A percentile compares a stretch with the other conserved stretches of the same genome.
These are phyloP conservation scores for Rhynchospora tenuis DNA, from an alignment of 176 grass and related monocot genomes.

Conservation along the genomic window DNA sequence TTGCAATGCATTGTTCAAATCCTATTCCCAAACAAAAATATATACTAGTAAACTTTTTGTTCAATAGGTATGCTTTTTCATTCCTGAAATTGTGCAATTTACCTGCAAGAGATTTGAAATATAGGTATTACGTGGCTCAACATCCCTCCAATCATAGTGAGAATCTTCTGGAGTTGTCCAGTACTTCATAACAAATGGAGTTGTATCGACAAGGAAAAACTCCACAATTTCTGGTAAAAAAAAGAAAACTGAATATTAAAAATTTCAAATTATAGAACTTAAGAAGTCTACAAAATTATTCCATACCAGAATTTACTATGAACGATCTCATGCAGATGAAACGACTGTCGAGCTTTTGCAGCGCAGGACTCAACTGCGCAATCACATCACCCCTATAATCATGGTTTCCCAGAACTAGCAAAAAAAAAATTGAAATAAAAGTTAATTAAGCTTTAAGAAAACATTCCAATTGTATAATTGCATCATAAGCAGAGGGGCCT, in stretches of 20 bases:
- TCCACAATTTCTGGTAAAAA: slow-evolving; percentile 34
- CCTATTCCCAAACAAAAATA: slow-evolving; percentile 7
- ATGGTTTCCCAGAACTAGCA: slow-evolving; percentile 77
- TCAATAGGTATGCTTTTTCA: neutral
- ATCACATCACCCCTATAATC: slow-evolving; percentile 60
- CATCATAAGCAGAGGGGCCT: neutral
- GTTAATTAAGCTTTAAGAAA: neutral
- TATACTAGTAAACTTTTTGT: neutral
- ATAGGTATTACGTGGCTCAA: slow-evolving; percentile 41
- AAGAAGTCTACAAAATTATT: neutral
- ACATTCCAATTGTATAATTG: neutral
- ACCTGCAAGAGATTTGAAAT: slow-evolving; percentile 46
- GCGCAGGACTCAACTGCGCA: slow-evolving; percentile 36
- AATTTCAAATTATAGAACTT: neutral
- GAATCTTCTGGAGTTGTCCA: slow-evolving; percentile 28
- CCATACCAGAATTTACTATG: slow-evolving; percentile 46
- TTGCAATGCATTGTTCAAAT: slow-evolving; percentile 35
- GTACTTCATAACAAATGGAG: slow-evolving; percentile 56
- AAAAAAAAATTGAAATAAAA: neutral
- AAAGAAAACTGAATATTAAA: neutral
- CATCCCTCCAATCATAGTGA: slow-evolving; percentile 66
- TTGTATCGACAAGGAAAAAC: slow-evolving; percentile 62
- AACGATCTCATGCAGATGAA: slow-evolving; percentile 78
- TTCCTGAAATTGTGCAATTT: neutral
- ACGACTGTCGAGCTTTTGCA: slow-evolving; percentile 38